These are phyloP conservation scores for Aspergillus incahuasiensis DNA, from an alignment of 495 filamentous ascomycete species.

Conservation along the genomic window DNA sequence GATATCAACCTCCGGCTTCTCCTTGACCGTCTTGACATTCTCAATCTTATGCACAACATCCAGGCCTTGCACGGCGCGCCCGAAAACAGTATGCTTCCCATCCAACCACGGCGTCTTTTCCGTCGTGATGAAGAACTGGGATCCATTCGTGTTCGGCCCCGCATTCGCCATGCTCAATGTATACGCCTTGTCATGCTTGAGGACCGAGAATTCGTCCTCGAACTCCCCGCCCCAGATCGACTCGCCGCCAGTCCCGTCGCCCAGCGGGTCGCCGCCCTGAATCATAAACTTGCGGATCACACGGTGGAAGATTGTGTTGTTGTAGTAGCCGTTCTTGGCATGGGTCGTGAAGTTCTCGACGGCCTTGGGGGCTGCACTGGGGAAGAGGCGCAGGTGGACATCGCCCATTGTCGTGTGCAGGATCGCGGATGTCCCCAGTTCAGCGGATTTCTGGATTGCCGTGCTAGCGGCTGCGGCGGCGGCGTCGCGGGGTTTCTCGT, in stretches of 20 bases:
- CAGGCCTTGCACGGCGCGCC: constrained; percentile 78
- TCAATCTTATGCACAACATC: constrained; percentile 98
- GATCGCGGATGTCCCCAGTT: constrained; percentile 73
- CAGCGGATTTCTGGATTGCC: constrained; percentile 52
- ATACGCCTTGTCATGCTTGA: constrained; percentile 94
- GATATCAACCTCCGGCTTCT: constrained; percentile 94
- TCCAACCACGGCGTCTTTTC: constrained; percentile 97
- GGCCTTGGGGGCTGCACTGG: constrained; percentile 84
- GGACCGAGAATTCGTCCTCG: constrained; percentile 85
- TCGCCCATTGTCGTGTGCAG: constrained; percentile 94
- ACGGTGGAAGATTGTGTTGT: constrained; percentile 94
- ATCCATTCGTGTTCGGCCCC: constrained; percentile 71
- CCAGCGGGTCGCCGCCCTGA: constrained; percentile 81
- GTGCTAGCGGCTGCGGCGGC: constrained; percentile 33
- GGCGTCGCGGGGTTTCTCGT: constrained; percentile 71
- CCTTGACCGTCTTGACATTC: constrained; percentile 85
- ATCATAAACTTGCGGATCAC: constrained; percentile 99
- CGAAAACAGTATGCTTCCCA: constrained; percentile 94
- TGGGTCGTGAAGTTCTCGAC: constrained; percentile 99
- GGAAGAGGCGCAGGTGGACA: constrained; percentile 90
- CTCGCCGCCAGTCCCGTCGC: constrained; percentile 93
- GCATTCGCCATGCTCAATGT: constrained; percentile 97
- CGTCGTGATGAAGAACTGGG: constrained; percentile 98
- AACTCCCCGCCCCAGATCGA: constrained; percentile 97
- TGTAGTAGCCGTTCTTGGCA: constrained; percentile 85